Conservation (phyloP, 2,329 filamentous ascomycete genomes). For the Fusarium subtropicale region DNA sequence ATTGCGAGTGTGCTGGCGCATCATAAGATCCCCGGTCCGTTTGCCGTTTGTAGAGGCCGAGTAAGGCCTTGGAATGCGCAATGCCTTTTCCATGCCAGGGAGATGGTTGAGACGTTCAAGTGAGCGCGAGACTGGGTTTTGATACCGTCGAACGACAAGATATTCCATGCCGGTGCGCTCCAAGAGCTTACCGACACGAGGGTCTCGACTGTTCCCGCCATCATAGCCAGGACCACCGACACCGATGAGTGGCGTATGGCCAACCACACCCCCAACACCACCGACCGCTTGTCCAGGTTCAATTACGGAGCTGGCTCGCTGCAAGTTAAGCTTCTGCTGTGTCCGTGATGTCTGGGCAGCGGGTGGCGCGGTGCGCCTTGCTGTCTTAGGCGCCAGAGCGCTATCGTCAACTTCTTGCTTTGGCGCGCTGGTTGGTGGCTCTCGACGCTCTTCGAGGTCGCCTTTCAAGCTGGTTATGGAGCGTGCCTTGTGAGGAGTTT, state of each 20-base stretch:
- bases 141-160: slow-evolving; percentile 77
- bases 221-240: slow-evolving; percentile 68
- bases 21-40: slow-evolving; percentile 47
- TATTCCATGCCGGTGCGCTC: slow-evolving; percentile 80
- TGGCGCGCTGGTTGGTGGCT: slow-evolving; percentile 36
- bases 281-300: slow-evolving; percentile 67
- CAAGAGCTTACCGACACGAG: slow-evolving; percentile 72
- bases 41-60: slow-evolving; percentile 55
- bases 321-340: slow-evolving; percentile 80
- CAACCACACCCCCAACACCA: slow-evolving; percentile 54
- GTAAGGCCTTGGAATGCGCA: slow-evolving; percentile 60
- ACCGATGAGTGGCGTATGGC: slow-evolving; percentile 62
- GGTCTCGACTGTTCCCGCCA: slow-evolving; percentile 64
- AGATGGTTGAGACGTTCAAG: slow-evolving; percentile 61
- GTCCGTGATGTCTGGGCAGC: slow-evolving; percentile 72
- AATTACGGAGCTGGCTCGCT: slow-evolving; percentile 77
- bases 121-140: slow-evolving; percentile 75
- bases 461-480: slow-evolving; percentile 55
- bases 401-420: slow-evolving; percentile 56
- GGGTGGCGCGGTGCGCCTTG: slow-evolving; percentile 54
- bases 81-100: slow-evolving; percentile 63
- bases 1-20: slow-evolving; percentile 56
- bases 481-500: slow-evolving; percentile 55
- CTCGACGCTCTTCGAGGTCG: slow-evolving; percentile 37
- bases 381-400: slow-evolving; percentile 60